phyloP scores from a whole-genome alignment of 1,284 basidiomycete genomes.

The Naganishia sp. region DNA sequence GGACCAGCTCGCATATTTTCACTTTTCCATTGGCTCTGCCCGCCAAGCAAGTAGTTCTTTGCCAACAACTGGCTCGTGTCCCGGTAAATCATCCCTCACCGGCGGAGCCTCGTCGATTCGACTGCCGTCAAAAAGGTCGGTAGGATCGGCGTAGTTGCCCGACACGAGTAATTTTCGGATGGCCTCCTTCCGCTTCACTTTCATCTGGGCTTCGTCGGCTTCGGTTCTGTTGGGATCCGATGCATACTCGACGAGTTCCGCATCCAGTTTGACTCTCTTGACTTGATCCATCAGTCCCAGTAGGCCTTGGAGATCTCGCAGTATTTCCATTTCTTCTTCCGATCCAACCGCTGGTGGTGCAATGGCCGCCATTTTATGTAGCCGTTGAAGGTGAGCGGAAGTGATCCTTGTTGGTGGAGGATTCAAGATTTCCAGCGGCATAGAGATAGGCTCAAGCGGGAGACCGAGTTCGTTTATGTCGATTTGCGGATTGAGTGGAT shows the following conservation, averaged over 20 bases:
- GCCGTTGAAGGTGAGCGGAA: constrained; percentile 8
- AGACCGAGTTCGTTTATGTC: constrained; percentile 21
- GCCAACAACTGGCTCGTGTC: constrained; percentile 18
- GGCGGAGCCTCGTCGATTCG: constrained; percentile 21
- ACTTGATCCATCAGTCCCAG: constrained; percentile 34
- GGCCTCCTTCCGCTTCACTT: constrained; percentile 15
- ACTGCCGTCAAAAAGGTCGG: constrained; percentile 29
- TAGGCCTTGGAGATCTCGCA: constrained; percentile 22
- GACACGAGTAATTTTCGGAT: constrained; percentile 27
- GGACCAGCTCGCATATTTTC: not conserved
- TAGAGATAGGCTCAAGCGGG: constrained; percentile 15
- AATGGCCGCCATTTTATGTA: constrained; percentile 31
- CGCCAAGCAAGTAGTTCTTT: constrained; percentile 27
- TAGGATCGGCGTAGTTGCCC: constrained; percentile 26
- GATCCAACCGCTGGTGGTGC: constrained; percentile 23
- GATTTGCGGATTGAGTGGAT: constrained; percentile 30
- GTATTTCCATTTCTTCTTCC: constrained; percentile 25
- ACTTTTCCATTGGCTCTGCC: constrained; percentile 17
- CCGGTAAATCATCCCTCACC: not conserved
- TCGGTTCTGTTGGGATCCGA: not conserved
- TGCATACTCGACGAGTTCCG: not conserved
- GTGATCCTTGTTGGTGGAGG: constrained; percentile 24
- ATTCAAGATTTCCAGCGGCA: constrained; percentile 20
- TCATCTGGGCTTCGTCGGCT: not conserved
- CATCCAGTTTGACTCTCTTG: constrained; percentile 26